Conservation (phyloP, 768 basidiomycete species). For the Mycena crocata region DNA sequence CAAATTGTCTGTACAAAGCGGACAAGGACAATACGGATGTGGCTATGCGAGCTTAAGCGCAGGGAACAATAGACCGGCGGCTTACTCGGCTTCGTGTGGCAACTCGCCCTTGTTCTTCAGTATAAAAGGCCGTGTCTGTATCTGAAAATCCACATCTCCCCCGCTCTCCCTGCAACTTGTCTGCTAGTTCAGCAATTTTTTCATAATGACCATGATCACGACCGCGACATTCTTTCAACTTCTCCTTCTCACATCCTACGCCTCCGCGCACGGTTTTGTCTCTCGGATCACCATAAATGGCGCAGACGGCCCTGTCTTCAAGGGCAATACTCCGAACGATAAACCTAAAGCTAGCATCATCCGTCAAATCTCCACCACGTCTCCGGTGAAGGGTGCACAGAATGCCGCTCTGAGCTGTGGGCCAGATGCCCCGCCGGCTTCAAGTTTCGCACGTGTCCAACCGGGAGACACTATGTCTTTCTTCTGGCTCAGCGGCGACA, state of each 20-base stretch:
- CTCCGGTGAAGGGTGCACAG: constrained; percentile 63
- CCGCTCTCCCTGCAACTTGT: background rate
- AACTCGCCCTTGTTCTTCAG: background rate
- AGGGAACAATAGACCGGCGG: no score
- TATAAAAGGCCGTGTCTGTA: background rate
- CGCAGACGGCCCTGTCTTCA: constrained; percentile 48
- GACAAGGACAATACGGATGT: no score
- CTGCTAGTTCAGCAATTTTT: background rate
- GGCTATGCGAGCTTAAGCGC: no score
- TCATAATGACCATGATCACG: background rate
- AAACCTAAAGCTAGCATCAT: constrained; percentile 48
- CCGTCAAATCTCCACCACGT: constrained; percentile 50
- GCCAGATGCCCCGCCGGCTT: constrained; percentile 58
- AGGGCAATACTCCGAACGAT: constrained; percentile 47
- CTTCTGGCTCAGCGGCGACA: constrained; percentile 62
- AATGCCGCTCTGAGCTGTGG: constrained; percentile 75
- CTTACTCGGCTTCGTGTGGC: no score
- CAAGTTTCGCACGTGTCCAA: constrained; percentile 58
- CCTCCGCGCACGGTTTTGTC: constrained; percentile 60
- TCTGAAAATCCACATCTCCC: no score
- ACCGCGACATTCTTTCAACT: constrained; percentile 37
- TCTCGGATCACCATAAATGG: constrained; percentile 45
- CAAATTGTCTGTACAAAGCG: no score
- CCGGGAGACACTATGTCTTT: constrained; percentile 69
- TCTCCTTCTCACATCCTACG: constrained; percentile 50